Evolutionary conservation across 441 rosid species (phyloP), one percentile per base, ranked within the genome.

Genomic region (Viola pubescens): DNA sequence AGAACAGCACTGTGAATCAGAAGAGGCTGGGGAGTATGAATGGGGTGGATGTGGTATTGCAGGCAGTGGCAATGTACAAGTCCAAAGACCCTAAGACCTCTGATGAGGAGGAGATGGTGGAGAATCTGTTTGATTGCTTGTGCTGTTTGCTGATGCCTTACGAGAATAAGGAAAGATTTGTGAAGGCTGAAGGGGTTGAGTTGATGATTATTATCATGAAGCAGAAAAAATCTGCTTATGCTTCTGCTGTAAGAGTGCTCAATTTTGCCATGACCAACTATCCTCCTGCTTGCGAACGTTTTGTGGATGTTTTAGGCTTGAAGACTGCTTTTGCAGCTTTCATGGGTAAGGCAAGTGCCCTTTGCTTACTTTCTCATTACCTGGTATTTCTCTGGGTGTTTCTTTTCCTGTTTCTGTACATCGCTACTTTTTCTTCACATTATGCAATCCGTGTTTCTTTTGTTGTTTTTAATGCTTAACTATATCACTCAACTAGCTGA

Each of bases 331-430:
- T 92, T 70, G 85, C 97, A 67, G 91, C 97, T 77, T 92, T 89
- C 87, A 92, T 92, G 98, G 97, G 98, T 83, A 89, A 92, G 98
- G 98, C 94, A 86, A 89, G 96, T 82, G 66, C 65, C 66, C 19
- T 9, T 60, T 39, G 14, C 41, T 42, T 26, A 51, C 52, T 37
- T n/a, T 61, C 12, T 13, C 19, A 5, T 38, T 7, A 11, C 4
- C 9, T 14, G 5, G 43, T 13, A 40, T 51, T 51, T 10, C 9
- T 16, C 3, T 10, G 12, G 2, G 4, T 40, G 9, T 4, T n/a
- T 16, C 8, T n/a, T 26, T 26, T 26, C 34, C 34, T 26, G 2
- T 26, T 26, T 26, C 34, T 26, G 34, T 26, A 26, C 34, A 1
- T 26, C 3, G 2, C 34, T 26, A 26, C 34, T 26, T 26, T 26